A percentile compares a stretch with the other conserved stretches of the same genome.
These are phyloP conservation scores for Periconia sp. DNA, from an alignment of 2,329 filamentous ascomycete species.

Conservation along the genomic window DNA sequence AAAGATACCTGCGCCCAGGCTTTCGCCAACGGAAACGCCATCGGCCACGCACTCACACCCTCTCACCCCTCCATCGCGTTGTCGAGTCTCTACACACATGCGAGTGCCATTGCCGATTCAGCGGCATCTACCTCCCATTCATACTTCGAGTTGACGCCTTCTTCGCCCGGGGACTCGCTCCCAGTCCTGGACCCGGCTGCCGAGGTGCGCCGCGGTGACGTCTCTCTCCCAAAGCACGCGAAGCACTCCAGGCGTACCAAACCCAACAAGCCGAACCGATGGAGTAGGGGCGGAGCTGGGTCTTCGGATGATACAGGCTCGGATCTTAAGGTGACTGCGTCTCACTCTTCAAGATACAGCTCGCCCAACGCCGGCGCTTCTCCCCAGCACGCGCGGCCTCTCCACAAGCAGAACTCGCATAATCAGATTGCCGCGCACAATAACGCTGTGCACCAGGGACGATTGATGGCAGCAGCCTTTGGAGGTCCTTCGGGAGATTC, in stretches of 20 bases:
- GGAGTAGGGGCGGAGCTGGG: slow-evolving; percentile 32
- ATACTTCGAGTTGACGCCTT: slow-evolving; percentile 36
- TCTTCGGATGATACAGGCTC: slow-evolving; percentile 37
- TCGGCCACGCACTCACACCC: not conserved
- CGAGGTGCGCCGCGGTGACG: slow-evolving; percentile 26
- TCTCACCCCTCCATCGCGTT: slow-evolving; percentile 10
- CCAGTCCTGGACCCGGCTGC: slow-evolving; percentile 22
- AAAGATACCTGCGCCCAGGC: slow-evolving; percentile 14
- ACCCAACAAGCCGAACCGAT: slow-evolving; percentile 32
- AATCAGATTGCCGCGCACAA: slow-evolving; percentile 21
- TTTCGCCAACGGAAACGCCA: not conserved
- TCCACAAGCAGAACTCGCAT: slow-evolving; percentile 19
- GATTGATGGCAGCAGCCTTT: slow-evolving; percentile 47
- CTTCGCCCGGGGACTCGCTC: slow-evolving; percentile 35
- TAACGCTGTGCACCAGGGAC: slow-evolving; percentile 23
- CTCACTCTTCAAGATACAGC: slow-evolving; percentile 22
- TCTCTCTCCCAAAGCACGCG: slow-evolving; percentile 34
- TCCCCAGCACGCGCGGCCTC: slow-evolving; percentile 19
- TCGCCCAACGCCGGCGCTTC: slow-evolving; percentile 20
- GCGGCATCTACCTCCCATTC: slow-evolving; percentile 32
- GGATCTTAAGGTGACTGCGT: slow-evolving; percentile 29
- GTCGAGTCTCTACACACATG: slow-evolving; percentile 27
- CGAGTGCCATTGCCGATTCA: slow-evolving; percentile 31
- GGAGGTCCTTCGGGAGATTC: slow-evolving; percentile 46
- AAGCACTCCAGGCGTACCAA: slow-evolving; percentile 35